A percentile compares a stretch with the other conserved stretches of the same genome.
phyloP scores from a whole-genome alignment of 2,329 filamentous ascomycete genomes.

The Ustilaginoidea virens region DNA sequence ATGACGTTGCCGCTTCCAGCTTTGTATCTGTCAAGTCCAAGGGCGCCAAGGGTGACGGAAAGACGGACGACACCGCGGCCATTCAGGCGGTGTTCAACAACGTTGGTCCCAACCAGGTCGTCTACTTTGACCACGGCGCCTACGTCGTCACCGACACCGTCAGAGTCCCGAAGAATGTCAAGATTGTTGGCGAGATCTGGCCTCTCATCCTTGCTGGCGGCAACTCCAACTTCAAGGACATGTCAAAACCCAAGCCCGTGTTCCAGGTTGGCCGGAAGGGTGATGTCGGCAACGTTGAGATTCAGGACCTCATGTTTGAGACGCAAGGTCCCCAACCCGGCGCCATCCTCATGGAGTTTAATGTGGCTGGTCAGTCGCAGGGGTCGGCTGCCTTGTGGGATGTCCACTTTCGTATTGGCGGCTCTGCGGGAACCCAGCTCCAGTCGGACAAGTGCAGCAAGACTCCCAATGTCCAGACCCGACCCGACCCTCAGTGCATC shows the following conservation, averaged over 20 bases:
- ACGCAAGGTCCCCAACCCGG: conserved; percentile 73
- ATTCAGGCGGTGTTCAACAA: conserved; percentile 67
- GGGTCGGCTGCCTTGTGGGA: conserved; percentile 81
- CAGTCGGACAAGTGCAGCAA: conserved; percentile 70
- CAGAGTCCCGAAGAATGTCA: conserved; percentile 61
- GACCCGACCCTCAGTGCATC: conserved; percentile 50
- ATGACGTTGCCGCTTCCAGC: conserved; percentile 43
- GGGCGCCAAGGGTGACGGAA: conserved; percentile 78
- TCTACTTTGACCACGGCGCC: conserved; percentile 63
- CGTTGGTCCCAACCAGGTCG: conserved; percentile 45
- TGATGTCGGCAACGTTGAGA: conserved; percentile 68
- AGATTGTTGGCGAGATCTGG: conserved; percentile 86
- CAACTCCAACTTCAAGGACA: conserved; percentile 51
- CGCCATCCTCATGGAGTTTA: conserved; percentile 86
- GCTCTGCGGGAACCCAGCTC: conserved; percentile 67
- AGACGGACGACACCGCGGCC: conserved; percentile 71
- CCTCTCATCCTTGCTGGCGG: conserved; percentile 77
- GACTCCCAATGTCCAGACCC: conserved; percentile 47
- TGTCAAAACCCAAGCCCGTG: conserved; percentile 63
- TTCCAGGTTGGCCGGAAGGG: conserved; percentile 70
- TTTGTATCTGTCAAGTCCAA: conserved; percentile 73
- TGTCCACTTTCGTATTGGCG: conserved; percentile 86
- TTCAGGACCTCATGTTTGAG: conserved; percentile 74
- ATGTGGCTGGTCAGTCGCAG: conserved; percentile 50
- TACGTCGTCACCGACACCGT: conserved; percentile 58